Percentiles rank a stretch among this genome's conserved stretches.
These are phyloP conservation scores for Rhynchosporium graminicola DNA, from an alignment of 2,329 filamentous ascomycete species.

Conservation along the genomic window DNA sequence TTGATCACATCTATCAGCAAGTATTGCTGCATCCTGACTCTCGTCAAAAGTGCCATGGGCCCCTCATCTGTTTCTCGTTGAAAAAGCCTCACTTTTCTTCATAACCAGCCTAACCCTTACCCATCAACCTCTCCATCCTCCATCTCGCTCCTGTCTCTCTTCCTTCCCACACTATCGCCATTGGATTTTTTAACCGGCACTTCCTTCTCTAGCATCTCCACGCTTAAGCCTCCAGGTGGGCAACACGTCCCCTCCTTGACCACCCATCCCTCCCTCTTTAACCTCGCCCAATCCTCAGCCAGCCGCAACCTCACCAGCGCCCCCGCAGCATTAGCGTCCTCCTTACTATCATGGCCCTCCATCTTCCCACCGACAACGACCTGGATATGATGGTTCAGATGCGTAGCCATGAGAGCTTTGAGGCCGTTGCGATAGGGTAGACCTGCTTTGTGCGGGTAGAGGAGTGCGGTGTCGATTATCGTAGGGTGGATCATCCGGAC, in stretches of 20 bases:
- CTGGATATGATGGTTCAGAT: slow-evolving; percentile 78
- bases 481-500: slow-evolving; percentile 81
- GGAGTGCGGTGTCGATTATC: slow-evolving; percentile 80
- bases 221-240: slow-evolving; percentile 18
- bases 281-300: slow-evolving; percentile 65
- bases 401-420: slow-evolving; percentile 69
- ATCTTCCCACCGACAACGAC: slow-evolving; percentile 49
- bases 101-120: background rate
- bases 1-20: too few species aligned
- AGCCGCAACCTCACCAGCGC: slow-evolving; percentile 78
- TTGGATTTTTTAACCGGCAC: slow-evolving; percentile 16
- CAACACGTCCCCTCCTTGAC: slow-evolving; percentile 50
- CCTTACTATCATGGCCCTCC: slow-evolving; percentile 83
- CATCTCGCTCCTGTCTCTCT: slow-evolving; percentile 26
- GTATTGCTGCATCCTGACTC: background rate
- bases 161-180: slow-evolving; percentile 19
- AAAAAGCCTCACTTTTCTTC: background rate
- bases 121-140: slow-evolving; percentile 23
- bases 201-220: slow-evolving; percentile 6
- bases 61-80: background rate
- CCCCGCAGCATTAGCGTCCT: slow-evolving; percentile 87
- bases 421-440: slow-evolving; percentile 77
- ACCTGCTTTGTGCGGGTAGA: slow-evolving; percentile 77
- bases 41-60: background rate
- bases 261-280: slow-evolving; percentile 69